Conservation (phyloP, 1,284 basidiomycete species). For the Moesziomyces aphidis region DNA sequence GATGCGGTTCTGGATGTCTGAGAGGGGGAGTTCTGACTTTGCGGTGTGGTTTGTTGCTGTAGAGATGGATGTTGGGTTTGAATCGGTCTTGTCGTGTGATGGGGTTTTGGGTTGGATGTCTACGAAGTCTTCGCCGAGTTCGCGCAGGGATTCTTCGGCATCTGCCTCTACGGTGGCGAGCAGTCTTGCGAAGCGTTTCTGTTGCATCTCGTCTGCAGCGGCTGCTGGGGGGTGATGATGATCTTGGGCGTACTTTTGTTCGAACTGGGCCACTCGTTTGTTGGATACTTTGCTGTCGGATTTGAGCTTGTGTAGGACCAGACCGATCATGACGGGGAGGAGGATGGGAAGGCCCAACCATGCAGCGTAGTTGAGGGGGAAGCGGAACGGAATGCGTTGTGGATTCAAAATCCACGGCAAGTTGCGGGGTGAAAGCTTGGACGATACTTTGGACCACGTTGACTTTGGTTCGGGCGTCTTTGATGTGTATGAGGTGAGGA, state of each 20-base stretch:
- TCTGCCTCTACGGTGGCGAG: constrained; percentile 20
- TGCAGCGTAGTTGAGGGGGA: constrained; percentile 56
- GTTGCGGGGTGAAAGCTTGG: constrained; percentile 11
- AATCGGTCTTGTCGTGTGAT: background rate
- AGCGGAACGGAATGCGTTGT: constrained; percentile 36
- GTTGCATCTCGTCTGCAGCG: constrained; percentile 12
- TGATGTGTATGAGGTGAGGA: constrained; percentile 17
- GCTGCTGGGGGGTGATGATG: constrained; percentile 16
- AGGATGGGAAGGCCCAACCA: constrained; percentile 42
- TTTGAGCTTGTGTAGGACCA: constrained; percentile 39
- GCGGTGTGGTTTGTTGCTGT: constrained; percentile 10
- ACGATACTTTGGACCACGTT: background rate
- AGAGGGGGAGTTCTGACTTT: constrained; percentile 15
- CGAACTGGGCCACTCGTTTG: constrained; percentile 31
- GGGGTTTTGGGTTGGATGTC: background rate
- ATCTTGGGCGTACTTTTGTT: constrained; percentile 31
- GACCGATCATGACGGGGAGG: constrained; percentile 44
- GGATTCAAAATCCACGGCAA: constrained; percentile 57
- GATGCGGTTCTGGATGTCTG: constrained; percentile 28
- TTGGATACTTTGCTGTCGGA: constrained; percentile 15
- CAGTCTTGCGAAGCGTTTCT: constrained; percentile 11
- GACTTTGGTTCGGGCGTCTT: background rate
- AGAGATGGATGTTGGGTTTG: background rate
- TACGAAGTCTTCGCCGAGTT: constrained; percentile 30
- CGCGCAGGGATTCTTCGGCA: constrained; percentile 24